Evolutionary conservation across 768 basidiomycete species (phyloP).

Genomic region (Auriscalpium microsporum): DNA sequence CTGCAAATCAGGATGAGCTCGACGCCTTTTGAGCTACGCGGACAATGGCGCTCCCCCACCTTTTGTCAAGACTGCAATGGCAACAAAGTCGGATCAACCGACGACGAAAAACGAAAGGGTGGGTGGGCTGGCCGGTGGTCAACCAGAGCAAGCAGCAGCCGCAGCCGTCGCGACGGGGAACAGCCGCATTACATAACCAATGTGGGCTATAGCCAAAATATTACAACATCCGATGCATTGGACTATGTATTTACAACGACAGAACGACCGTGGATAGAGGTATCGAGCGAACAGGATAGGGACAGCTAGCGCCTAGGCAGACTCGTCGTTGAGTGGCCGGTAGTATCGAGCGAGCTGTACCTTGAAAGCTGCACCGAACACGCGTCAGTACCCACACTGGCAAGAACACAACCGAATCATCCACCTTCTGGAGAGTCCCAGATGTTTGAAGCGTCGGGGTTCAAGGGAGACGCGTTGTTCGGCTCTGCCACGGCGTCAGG

Average conservation of each 20-base stretch:
- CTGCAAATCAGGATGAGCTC: background rate
- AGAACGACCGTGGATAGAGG: too few relatives aligned
- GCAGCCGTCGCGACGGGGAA: too few relatives aligned
- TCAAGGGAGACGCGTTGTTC: constrained; percentile 87
- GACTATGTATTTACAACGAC: too few relatives aligned
- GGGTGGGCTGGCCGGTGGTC: too few relatives aligned
- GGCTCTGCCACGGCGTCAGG: constrained; percentile 49
- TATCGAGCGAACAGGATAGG: too few relatives aligned
- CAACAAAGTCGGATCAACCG: background rate
- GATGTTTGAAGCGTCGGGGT: constrained; percentile 74
- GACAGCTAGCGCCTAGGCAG: too few relatives aligned
- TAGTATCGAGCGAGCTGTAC: constrained; percentile 65
- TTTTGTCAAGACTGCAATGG: background rate
- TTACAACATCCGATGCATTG: too few relatives aligned
- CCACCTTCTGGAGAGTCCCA: constrained; percentile 69
- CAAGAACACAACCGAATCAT: constrained; percentile 9
- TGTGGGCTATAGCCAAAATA: background rate
- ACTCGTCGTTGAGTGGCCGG: constrained; percentile 37
- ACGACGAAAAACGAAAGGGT: background rate
- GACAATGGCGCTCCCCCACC: background rate
- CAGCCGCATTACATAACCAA: too few relatives aligned
- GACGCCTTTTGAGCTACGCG: background rate
- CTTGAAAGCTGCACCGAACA: constrained; percentile 50
- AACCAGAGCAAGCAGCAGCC: too few relatives aligned
- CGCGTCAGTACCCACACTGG: constrained; percentile 1